Evolutionary conservation across 2,329 filamentous ascomycete species (phyloP).

Genomic region (Aspergillus costaricaensis): DNA sequence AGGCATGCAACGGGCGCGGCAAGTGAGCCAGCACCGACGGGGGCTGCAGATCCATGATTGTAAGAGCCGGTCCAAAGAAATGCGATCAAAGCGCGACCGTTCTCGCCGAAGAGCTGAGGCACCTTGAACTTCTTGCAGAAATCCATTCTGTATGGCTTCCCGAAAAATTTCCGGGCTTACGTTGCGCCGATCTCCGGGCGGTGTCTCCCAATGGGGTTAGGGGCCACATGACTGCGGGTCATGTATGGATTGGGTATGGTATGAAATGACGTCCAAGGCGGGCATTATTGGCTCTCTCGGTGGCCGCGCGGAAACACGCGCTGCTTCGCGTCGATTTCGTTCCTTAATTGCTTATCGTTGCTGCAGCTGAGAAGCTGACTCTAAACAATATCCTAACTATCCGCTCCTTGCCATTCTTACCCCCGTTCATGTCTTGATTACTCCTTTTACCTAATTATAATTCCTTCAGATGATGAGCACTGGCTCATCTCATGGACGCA

Average conservation of each 20-base stretch:
- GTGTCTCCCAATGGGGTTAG: constrained; percentile 1
- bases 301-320: constrained; percentile 23
- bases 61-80: neutral
- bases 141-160: constrained; percentile 23
- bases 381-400: neutral
- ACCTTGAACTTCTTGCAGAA: constrained; percentile 14
- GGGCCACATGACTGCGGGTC: neutral
- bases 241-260: constrained; percentile 1
- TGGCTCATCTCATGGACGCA: constrained; percentile 28
- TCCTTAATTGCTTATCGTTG: constrained; percentile 14
- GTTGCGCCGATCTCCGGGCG: constrained; percentile 26
- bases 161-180: constrained; percentile 42
- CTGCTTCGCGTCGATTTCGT: constrained; percentile 24
- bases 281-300: neutral
- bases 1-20: constrained; percentile 45
- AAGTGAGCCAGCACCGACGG: constrained; percentile 50
- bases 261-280: constrained; percentile 22
- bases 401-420: neutral
- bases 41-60: constrained; percentile 46
- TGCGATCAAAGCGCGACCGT: constrained; percentile 12
- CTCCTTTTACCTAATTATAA: neutral
- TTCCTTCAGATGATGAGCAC: constrained; percentile 24
- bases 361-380: neutral
- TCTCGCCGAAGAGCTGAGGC: constrained; percentile 14
- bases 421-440: neutral